Base-by-base conservation (phyloP, 345 rosid genomes). In the Geranium rotundifolium region DNA sequence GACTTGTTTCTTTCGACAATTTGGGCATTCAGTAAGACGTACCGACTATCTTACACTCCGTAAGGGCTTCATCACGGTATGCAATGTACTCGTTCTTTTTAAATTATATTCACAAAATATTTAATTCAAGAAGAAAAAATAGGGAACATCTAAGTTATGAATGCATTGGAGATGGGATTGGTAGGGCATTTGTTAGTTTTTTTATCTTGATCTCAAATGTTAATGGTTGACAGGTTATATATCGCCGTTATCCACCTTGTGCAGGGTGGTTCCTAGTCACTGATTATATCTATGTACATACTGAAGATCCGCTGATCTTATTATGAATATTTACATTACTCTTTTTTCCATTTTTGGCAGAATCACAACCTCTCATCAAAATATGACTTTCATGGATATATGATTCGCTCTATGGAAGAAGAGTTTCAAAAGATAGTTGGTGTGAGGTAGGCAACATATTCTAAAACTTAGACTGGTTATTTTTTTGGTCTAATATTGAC, bases 391-490 rank as follows among this genome's bases (percentile, higher is more conserved):
- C 97, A 90, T 66, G 81, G 95, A 79, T 93, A 93, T 63, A 90
- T 93, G 99, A 76, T 90, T 66, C 96, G 99, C 59, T 86, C 99
- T 54, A 93, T 87, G 99, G 99, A 93, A 74, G 99, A 93, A 80
- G 97, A 93, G 72, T 89, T 93, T 76, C 95, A 84, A 60, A 82
- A 73, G 67, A 93, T 90, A 56, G 99, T 93, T 70, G 97, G 99
- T 74, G 91, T 93, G 61, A 90, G 97, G 99, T 87, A 75, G 69
- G 78, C 27, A 67, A 41, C 50, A 30, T 56, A 64, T 34, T 49
- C 60, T 17, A 19, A 9, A 60, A 39, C 56, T 31, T 31, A 7
- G 37, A 31, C 7, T 59, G 23, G 31, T 46, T 50, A 56, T 70
- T 41, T 56, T 55, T n/a, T 17, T 49, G 9, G 20, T 64, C 59